Evolutionary conservation across 1,284 basidiomycete species (phyloP), one percentile per base, ranked within the genome.

Genomic region (Phellinidium pouzarii): DNA sequence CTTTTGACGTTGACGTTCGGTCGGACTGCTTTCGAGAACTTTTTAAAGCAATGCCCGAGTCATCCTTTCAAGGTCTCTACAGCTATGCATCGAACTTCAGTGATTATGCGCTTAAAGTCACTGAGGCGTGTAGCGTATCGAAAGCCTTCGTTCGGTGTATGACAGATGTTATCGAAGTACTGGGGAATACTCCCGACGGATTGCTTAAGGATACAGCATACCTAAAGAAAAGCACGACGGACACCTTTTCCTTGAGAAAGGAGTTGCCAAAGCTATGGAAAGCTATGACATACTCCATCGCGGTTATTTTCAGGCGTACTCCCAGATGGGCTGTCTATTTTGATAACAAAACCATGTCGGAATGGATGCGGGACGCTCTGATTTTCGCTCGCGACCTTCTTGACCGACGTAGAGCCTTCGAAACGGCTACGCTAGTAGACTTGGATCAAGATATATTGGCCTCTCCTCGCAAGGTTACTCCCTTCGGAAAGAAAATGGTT

Each of bases 341-440:
- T 64, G 84, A 88, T 55, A 82, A 81, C 61, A 78, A 83, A 26
- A 82, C 84, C 50, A 95, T 98, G 93, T 78, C 87, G 22, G 79
- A 85, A 44, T 98, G 94, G 94, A 96, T 98, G 94, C 82, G 93
- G 56, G 94, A 97, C 65, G 94, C 93, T 1, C 74, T 97, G 50
- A 93, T 96, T 53, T 93, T 95, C 64, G 91, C 87, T 12, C 73
- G 87, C 59, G 87, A 92, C 60, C 77, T 95, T 71, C 71, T 95
- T 25, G 84, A 82, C 3, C 83, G 91, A 60, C 80, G 91, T 64
- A 74, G 81, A 37, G 78, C 86, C 6, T 84, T 97, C 58, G 91
- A 95, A 66, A 73, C 72, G 20, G 84, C 84, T 1, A 78, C 82
- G 3, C 56, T 73, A 64, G 74, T 57, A 56, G 64, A 44, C 46